These are phyloP conservation scores for Colletotrichum neosansevieriae DNA, from an alignment of 2,329 filamentous ascomycete species.

Conservation along the genomic window DNA sequence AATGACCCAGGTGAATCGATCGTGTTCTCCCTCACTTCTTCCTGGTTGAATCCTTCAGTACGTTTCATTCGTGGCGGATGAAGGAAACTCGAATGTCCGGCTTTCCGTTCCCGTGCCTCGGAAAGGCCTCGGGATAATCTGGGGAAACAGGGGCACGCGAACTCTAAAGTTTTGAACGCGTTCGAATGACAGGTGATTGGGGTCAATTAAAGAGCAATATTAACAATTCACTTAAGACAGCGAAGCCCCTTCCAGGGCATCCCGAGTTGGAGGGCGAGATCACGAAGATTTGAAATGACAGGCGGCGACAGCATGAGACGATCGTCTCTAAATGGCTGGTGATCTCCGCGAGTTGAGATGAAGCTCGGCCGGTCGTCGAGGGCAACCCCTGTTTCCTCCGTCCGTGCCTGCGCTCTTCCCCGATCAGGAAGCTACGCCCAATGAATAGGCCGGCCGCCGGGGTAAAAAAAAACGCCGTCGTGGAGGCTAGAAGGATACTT, in stretches of 20 bases:
- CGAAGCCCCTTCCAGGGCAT: neutral
- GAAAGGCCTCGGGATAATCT: conserved; percentile 30
- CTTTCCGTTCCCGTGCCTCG: neutral
- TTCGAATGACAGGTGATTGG: conserved; percentile 10
- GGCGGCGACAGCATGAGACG: conserved; percentile 32
- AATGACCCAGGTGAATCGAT: too few relatives aligned
- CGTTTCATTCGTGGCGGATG: neutral
- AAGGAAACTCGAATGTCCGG: neutral
- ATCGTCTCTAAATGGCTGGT: conserved; percentile 36
- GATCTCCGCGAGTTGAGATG: conserved; percentile 39
- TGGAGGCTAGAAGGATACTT: conserved; percentile 39
- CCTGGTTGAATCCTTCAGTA: neutral
- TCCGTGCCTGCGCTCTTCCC: conserved; percentile 22
- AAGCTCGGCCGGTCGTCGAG: conserved; percentile 39
- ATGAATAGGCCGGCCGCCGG: conserved; percentile 16
- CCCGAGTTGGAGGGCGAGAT: conserved; percentile 9
- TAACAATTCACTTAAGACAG: neutral
- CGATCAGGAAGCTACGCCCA: conserved; percentile 31
- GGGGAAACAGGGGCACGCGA: conserved; percentile 35
- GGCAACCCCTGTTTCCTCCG: conserved; percentile 40
- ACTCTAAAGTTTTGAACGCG: conserved; percentile 10
- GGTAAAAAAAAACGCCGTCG: conserved; percentile 1
- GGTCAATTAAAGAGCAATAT: conserved; percentile 4
- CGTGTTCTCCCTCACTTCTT: too few relatives aligned
- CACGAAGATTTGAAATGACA: conserved; percentile 38